phyloP scores from a whole-genome alignment of 2,329 filamentous ascomycete species.

The Cladosporium sp. region DNA sequence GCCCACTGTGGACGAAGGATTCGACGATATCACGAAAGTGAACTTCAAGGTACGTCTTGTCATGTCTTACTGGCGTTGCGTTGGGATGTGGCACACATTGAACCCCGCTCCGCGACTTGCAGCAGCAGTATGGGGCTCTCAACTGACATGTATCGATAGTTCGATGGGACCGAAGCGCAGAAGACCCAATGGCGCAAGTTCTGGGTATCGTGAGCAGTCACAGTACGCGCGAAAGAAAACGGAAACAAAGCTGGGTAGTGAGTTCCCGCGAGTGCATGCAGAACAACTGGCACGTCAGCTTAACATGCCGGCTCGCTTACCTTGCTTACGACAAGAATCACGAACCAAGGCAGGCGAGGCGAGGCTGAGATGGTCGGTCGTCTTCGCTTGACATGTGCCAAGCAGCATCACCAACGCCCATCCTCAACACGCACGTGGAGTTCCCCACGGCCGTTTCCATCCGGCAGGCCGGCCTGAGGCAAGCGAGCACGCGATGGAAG shows the following conservation, averaged over 20 bases:
- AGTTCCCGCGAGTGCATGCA: not conserved
- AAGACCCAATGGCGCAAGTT: constrained; percentile 72
- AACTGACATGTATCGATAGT: constrained; percentile 42
- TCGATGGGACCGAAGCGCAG: constrained; percentile 68
- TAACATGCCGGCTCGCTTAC: not conserved
- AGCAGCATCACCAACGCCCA: not conserved
- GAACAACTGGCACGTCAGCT: not conserved
- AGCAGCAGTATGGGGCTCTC: constrained; percentile 3
- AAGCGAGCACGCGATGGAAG: constrained; percentile 3
- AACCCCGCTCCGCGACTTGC: constrained; percentile 1
- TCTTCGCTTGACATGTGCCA: not conserved
- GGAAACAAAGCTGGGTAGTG: not conserved
- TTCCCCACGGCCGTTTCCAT: constrained; percentile 1
- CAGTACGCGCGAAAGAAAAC: not conserved
- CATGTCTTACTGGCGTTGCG: constrained; percentile 2
- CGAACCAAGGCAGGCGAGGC: not conserved
- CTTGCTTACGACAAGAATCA: not conserved
- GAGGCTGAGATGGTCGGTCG: not conserved
- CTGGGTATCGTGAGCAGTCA: constrained; percentile 56
- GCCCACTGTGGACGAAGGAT: constrained; percentile 75
- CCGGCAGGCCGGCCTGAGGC: constrained; percentile 10
- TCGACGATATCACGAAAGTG: constrained; percentile 73
- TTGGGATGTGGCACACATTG: constrained; percentile 4
- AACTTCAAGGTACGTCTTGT: constrained; percentile 63
- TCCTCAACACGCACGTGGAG: not conserved